phyloP scores from a whole-genome alignment of 208 protist genomes.

The Leishmania lainsoni region DNA sequence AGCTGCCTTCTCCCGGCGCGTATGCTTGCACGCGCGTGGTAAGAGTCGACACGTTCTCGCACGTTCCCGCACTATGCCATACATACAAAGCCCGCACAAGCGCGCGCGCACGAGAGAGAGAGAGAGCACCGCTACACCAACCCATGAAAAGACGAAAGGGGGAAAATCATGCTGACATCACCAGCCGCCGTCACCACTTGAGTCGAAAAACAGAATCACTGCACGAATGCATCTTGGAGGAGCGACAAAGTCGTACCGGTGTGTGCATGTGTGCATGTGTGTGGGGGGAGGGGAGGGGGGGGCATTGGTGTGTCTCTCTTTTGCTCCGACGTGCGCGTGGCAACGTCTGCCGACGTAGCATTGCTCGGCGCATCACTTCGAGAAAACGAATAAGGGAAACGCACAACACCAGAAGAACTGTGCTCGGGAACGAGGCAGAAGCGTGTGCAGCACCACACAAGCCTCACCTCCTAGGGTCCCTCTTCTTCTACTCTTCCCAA shows the following conservation, averaged over 20 bases:
- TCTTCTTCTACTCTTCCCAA: neutral
- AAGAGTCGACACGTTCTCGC: too few relatives aligned
- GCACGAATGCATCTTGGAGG: slow-evolving; percentile 32
- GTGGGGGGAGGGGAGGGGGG: too few relatives aligned
- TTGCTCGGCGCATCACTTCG: neutral
- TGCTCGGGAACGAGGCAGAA: neutral
- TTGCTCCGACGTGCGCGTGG: neutral
- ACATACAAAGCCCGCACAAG: neutral
- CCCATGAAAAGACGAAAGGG: neutral
- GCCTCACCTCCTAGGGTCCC: neutral
- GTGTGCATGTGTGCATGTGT: too few relatives aligned
- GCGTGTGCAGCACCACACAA: neutral
- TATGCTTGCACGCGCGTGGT: neutral
- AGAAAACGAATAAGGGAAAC: neutral
- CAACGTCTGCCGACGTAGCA: neutral
- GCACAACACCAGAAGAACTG: neutral
- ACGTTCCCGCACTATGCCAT: neutral
- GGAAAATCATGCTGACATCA: slow-evolving; percentile 34
- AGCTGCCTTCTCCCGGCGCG: slow-evolving; percentile 7
- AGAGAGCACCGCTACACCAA: too few relatives aligned
- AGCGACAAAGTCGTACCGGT: too few relatives aligned
- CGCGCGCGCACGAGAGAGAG: too few relatives aligned
- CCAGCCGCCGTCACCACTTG: slow-evolving; percentile 34
- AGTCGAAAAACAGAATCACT: slow-evolving; percentile 18
- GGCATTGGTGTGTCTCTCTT: neutral